Evolutionary conservation across 202 grass and related monocot genomes (phyloP), one percentile per base, ranked within the genome.

Genomic region (Bolboschoenoplectus hybrid): DNA sequence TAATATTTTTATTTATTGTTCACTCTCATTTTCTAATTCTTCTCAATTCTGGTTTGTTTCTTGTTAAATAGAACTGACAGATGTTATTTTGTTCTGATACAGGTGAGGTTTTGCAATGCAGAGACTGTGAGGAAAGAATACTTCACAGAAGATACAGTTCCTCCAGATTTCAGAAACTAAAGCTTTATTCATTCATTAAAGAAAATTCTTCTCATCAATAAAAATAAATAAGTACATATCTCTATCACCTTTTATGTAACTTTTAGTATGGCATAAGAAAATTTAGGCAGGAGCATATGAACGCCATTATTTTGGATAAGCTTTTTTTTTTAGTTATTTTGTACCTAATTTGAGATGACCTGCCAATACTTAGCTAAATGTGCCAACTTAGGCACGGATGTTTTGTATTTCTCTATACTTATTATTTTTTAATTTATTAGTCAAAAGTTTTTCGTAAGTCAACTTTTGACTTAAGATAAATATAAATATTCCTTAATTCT

Each of bases 61-160:
- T 78, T 77, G 74, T 55, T 16, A 56, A 78, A 57, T 39, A 51
- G 32, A 78, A 51, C 49, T 78, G 5, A 78, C 34, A 78, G 34
- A 51, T 76, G 6, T 52, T 47, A 32, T 82, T 8, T 72, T 61
- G 16, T 51, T 78, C 47, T 34, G 56, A 68, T 44, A 35, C 77
- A 94, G 92, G 97, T 96, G 80, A 92, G 88, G 65, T 94, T 96
- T 75, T 99, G 93, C 36, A 82, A 94, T 64, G 85, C 45, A 0
- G 86, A 91, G 71, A 92, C 90, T 2, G 90, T 94, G 63, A 90
- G 80, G 63, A 91, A 89, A 63, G 90, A 92, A 80, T 99, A 96
- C 86, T 99, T 99, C 55, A 91, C 83, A 58, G 85, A 96, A 85
- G 87, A 92, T 16, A 92, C 89, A 0, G 52, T 90, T 44, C 97